Evolutionary conservation across 306 rosid genomes (phyloP).

Genomic region (Medicago arabica): DNA sequence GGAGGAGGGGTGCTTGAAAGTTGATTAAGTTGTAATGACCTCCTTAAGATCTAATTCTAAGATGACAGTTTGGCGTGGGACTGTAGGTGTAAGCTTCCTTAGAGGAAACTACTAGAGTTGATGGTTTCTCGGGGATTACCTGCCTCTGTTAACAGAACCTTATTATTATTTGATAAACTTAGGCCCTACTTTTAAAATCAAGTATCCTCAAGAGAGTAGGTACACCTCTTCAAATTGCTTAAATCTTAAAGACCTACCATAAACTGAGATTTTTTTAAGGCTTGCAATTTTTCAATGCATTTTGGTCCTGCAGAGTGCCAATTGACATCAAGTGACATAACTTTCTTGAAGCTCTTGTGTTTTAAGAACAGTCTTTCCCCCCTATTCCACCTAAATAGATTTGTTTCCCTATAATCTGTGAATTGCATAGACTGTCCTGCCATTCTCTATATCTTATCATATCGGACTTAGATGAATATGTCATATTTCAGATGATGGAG

Average conservation of each 20-base stretch:
- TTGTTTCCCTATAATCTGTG: not conserved
- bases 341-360: constrained; percentile 35
- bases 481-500: constrained; percentile 78
- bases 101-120: constrained; percentile 23
- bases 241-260: not conserved
- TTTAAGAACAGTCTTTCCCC: constrained; percentile 12
- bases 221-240: constrained; percentile 26
- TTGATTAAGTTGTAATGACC: constrained; percentile 16
- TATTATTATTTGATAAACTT: constrained; percentile 29
- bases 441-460: constrained; percentile 27
- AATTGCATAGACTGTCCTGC: constrained; percentile 27
- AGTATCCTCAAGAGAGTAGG: constrained; percentile 1
- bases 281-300: constrained; percentile 10
- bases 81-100: constrained; percentile 25
- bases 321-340: constrained; percentile 17
- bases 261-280: constrained; percentile 19
- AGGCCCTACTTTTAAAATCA: constrained; percentile 14
- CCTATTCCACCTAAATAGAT: not conserved
- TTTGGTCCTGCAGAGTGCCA: not conserved
- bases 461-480: constrained; percentile 27
- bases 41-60: not conserved
- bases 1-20: not conserved
- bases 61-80: constrained; percentile 7
- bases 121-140: constrained; percentile 20
- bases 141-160: not conserved